Base-by-base conservation (phyloP, 805 yeast genomes). In the Wickerhamomyces xylosicus region DNA sequence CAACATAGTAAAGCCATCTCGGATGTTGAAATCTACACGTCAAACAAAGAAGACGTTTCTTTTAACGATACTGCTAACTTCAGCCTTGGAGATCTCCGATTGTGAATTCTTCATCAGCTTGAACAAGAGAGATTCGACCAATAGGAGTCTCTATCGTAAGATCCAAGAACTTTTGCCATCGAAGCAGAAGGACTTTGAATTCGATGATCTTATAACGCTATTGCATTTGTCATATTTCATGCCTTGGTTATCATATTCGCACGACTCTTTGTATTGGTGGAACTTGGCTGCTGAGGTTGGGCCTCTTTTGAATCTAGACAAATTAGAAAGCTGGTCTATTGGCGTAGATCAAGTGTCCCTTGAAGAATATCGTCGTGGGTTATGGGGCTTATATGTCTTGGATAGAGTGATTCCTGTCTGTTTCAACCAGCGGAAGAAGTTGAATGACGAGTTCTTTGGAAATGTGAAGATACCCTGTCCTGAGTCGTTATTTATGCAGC, bases 381-480 rank as follows among this genome's bases (percentile, higher is more conserved):
- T 68, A 68, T 64, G 69, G 68, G 54, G 60, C 8, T 44, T 65
- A 3, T 65, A 62, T 40, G 45, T 61, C 25, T 47, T 64, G n/a
- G 71, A 65, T 43, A 49, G 66, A 28, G 57, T 63, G 40, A 49
- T 63, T 5, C 61, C 62, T 0, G 46, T 65, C 22, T 58, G 65
- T 40, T 62, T 62, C 46, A 63, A 63, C 39, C 44, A 58, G 2
- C 55, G 58, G 5, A 38, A 55, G n/a, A 39, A 56, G 2, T 50
- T 63, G 9, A 44, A 53, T 4, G 69, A 65, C 37, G 39, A 48
- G 11, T 64, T 58, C 36, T 54, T 57, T 17, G 38, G 44, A 29
- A 51, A 51, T 5, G 37, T 63, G 8, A 57, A 47, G 35, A 44
- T 57, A 14, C 69, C 69, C 1, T 57, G 57, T 38, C 56, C 52